Percentiles rank a stretch among this genome's conserved stretches.
Conservation (phyloP, 1,284 basidiomycete species). For the Trichosporon ovoides region DNA sequence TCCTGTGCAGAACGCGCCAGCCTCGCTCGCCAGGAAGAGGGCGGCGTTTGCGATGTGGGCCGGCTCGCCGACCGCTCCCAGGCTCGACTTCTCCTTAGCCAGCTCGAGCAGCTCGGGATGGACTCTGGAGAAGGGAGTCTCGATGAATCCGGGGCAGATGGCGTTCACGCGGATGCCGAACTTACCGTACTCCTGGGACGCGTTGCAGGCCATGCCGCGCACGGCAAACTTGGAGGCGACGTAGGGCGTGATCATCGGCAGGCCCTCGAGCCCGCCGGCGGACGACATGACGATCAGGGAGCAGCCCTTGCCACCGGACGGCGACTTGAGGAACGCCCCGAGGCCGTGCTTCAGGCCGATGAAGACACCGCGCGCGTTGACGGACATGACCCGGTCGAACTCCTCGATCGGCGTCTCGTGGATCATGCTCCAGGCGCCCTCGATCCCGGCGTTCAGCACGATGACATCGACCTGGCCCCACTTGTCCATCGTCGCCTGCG, state of each 20-base stretch:
- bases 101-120: conserved; percentile 13
- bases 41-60: conserved; percentile 29
- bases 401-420: conserved; percentile 16
- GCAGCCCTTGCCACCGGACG: conserved; percentile 22
- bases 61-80: conserved; percentile 26
- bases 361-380: conserved; percentile 24
- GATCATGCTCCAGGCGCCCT: conserved; percentile 9
- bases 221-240: conserved; percentile 33
- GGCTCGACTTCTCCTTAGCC: conserved; percentile 14
- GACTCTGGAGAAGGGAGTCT: conserved; percentile 18
- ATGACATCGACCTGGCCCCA: conserved; percentile 23
- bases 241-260: conserved; percentile 33
- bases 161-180: conserved; percentile 32
- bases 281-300: conserved; percentile 28
- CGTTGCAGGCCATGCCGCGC: conserved; percentile 25
- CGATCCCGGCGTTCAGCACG: conserved; percentile 22
- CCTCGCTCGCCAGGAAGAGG: conserved; percentile 27
- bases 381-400: conserved; percentile 19
- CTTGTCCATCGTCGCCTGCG: conserved; percentile 11
- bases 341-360: conserved; percentile 27
- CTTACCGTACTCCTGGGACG: conserved; percentile 29
- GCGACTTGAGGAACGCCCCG: conserved; percentile 23
- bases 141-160: conserved; percentile 25
- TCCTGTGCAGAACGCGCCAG: conserved; percentile 24
- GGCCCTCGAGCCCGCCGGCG: conserved; percentile 28